A percentile compares a stretch with the other conserved stretches of the same genome.
Conservation (phyloP, 2,329 filamentous ascomycete genomes). For the Scytalidium lignicola region DNA sequence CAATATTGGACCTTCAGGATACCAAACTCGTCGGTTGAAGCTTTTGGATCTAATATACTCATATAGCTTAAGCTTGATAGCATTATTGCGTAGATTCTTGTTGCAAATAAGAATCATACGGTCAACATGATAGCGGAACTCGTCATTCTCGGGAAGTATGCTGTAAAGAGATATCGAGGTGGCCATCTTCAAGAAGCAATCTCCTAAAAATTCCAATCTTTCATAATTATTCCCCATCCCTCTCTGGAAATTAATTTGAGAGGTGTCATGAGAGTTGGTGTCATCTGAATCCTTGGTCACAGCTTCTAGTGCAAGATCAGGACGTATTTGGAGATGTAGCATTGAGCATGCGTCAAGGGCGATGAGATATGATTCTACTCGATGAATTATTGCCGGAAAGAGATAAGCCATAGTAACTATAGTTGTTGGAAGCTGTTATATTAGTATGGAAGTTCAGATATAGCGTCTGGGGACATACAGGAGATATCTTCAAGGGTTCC, state of each 20-base stretch:
- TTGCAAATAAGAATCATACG: conserved; percentile 92
- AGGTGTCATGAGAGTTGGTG: conserved; percentile 63
- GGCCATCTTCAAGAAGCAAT: conserved; percentile 92
- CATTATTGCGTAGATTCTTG: conserved; percentile 76
- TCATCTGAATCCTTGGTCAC: conserved; percentile 91
- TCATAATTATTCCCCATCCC: conserved; percentile 97
- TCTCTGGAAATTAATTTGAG: conserved; percentile 67
- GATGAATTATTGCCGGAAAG: conserved; percentile 79
- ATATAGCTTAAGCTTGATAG: conserved; percentile 59
- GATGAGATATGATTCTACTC: conserved; percentile 77
- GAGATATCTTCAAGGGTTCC: conserved; percentile 71
- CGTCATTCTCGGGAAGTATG: conserved; percentile 68
- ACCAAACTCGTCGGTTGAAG: conserved; percentile 78
- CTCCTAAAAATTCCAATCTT: conserved; percentile 86
- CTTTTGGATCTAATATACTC: conserved; percentile 78
- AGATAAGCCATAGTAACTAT: conserved; percentile 69
- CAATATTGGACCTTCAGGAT: conserved; percentile 72
- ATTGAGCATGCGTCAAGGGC: conserved; percentile 66
- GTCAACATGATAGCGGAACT: conserved; percentile 84
- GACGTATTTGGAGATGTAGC: conserved; percentile 59
- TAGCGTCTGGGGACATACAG: conserved; percentile 45
- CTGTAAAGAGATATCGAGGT: conserved; percentile 85
- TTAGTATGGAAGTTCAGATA: neutral
- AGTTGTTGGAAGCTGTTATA: conserved; percentile 55
- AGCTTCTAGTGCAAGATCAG: conserved; percentile 75